Evolutionary conservation across 177 flowering plant genomes (phyloP), one percentile per base, ranked within the genome.

Genomic region (Telopea speciosissima): DNA sequence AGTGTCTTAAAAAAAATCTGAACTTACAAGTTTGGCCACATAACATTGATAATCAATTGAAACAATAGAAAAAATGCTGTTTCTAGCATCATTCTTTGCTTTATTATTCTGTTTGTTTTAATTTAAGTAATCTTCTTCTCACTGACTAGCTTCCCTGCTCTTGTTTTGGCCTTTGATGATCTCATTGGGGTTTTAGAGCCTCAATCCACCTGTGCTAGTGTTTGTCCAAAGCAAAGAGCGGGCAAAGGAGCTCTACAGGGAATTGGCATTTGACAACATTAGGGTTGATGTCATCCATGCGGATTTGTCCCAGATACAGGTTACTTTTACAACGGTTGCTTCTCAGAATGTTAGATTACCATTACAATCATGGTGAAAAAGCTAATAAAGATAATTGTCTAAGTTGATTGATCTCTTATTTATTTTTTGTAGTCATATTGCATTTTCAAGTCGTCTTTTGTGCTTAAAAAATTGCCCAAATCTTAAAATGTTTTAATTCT

Each of bases 151-250:
- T 12, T 64, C 26, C 26, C 33, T 26, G 22, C 22, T 19, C 13
- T 52, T 72, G 19, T 67, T 70, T 16, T 13, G 56, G 71, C 21
- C 42, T 16, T 19, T 19, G 72, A 25, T 70, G 72, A 25, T 70
- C 66, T 9, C 69, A 24, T 44, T 79, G 16, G 22, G 61, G 76
- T 72, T 81, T 65, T 79, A 96, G 99, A 89, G 97, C 73, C 77
- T 88, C 81, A 90, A 88, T 79, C 98, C 99, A 65, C 99, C 99
- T 2, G 86, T 96, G 3, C 82, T 96, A 56, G 77, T 96, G 28
- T 96, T 96, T 81, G 89, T 93, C 70, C 99, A 96, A 90, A 93
- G 90, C 83, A 93, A 88, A 74, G 97, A 91, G 73, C 84, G 99
- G 16, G 98, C 97, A 16, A 89, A 90, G 75, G 87, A 93, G 77